Evolutionary conservation across 345 rosid genomes (phyloP), one percentile per base, ranked within the genome.

Genomic region (Melastoma malabathricum): DNA sequence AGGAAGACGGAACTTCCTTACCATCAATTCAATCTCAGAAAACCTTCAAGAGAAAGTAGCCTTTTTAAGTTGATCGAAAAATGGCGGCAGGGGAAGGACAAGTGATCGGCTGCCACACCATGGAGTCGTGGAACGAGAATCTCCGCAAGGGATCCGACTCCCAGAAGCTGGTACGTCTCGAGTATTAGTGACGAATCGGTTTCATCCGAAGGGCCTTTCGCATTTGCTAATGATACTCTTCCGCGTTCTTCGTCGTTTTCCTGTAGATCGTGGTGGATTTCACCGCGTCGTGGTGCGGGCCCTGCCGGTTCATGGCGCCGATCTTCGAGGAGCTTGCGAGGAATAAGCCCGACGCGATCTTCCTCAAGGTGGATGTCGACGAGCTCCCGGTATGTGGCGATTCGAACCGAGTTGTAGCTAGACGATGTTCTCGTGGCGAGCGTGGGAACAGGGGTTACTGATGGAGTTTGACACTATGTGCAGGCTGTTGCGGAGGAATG

Each of bases 401-500:
- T 43, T 15, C 1, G 13, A 16, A 51, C 15, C n/a, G 34, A 22
- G 17, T 49, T 29, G 41, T 51, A 43, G 54, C 43, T 29, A 6
- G 12, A 34, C 9, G 12, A 34, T 34, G 41, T 34, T 34, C 12
- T 34, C 41, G 2, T 12, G 12, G 2, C 41, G 12, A 6, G 4
- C 25, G 41, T 34, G 2, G 12, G 9, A 31, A 31, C 3, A 27
- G 3, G 31, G 31, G 31, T 27, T 27, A 31, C 41, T 34, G 4
- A 1, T 22, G 25, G 41, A 34, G 9, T 7, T 34, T 34, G 41
- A 8, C 41, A 9, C 9, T 6, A 6, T 6, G 41, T 64, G 64
- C 71, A 85, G 94, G 20, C 72, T 0, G 86, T 85, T 50, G 79
- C 94, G 15, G 50, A 72, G 14, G 86, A 82, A 5, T 82, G 81